Evolutionary conservation across 2,329 filamentous ascomycete species (phyloP), one percentile per base, ranked within the genome.

Genomic region (Diaporthe capsici): DNA sequence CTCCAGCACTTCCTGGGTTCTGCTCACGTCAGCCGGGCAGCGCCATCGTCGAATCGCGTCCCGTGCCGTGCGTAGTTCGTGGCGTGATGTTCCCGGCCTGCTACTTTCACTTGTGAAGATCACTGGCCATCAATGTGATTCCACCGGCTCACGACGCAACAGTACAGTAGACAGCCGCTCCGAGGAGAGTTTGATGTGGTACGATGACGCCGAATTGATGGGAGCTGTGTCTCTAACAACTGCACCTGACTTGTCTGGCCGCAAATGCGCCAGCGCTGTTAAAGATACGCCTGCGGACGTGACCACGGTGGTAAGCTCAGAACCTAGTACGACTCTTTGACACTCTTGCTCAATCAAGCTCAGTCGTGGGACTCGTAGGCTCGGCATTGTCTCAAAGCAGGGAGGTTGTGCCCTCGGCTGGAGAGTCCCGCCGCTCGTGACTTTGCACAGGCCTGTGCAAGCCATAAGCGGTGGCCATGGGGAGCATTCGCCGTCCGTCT

Each of bases 11-110:
- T n/a, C 20, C n/a, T 60, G 68, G 22, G 25, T 49, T 31, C 31
- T 68, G 70, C 75, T 75, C 75, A 75, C 76, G 76, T 77, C 76
- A 77, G 76, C 75, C 42, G 65, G 65, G 42, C 68, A 37, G 47
- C 68, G 39, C 58, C 42, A 60, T 51, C 44, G 63, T 73, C 63
- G 73, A 65, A 73, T 68, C 70, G 72, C 75, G 71, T 65, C 65
- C 75, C 75, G 65, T 74, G 75, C 75, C 72, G 75, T 60, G 65
- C 47, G 47, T n/a, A 42, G 65, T 70, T 70, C 65, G 65, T 42
- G 65, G 65, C 47, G 49, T 70, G 47, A 55, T 55, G 15, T 28
- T 25, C 65, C 65, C 31, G 47, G 65, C 25, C 31, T 34, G n/a
- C 65, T 53, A 70, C 49, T 42, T 17, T 70, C 47, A 25, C 39